These are phyloP conservation scores for Alternaria burnsii DNA, from an alignment of 2,329 filamentous ascomycete genomes.

Conservation along the genomic window DNA sequence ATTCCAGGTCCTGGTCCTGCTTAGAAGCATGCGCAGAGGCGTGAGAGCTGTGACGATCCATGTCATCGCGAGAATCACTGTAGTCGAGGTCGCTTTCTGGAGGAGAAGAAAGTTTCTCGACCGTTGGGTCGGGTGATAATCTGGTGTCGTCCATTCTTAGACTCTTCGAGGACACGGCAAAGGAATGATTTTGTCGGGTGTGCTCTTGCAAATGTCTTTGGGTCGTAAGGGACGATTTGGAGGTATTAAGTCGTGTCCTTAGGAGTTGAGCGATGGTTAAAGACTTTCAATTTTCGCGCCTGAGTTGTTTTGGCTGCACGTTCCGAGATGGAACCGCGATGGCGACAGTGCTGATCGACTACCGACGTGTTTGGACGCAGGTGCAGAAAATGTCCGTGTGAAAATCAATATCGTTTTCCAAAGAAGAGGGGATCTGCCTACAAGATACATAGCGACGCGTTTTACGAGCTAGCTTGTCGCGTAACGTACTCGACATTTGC, in stretches of 20 bases:
- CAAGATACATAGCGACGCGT: background rate
- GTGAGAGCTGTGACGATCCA: background rate
- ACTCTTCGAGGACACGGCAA: background rate
- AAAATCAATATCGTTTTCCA: background rate
- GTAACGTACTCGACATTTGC: background rate
- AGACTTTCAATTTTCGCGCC: background rate
- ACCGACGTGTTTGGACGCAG: background rate
- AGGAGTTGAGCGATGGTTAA: background rate
- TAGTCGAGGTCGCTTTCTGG: background rate
- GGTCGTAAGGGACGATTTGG: background rate
- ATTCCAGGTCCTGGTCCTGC: slow-evolving; percentile 17
- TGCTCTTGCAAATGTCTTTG: background rate
- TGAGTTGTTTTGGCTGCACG: background rate
- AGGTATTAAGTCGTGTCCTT: background rate
- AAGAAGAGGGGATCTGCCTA: background rate
- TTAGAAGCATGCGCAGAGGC: background rate
- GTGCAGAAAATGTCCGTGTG: background rate
- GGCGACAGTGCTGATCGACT: background rate
- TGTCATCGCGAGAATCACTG: background rate
- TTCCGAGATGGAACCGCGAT: slow-evolving; percentile 3
- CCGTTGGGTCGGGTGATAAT: background rate
- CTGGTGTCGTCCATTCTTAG: background rate
- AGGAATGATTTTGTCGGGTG: background rate
- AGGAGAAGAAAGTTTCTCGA: background rate
- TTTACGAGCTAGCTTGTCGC: background rate